Percentiles rank a stretch among this genome's conserved stretches.
These are phyloP conservation scores for Chlorella sorokiniana DNA, from an alignment of 139 green algal genomes.

Conservation along the genomic window DNA sequence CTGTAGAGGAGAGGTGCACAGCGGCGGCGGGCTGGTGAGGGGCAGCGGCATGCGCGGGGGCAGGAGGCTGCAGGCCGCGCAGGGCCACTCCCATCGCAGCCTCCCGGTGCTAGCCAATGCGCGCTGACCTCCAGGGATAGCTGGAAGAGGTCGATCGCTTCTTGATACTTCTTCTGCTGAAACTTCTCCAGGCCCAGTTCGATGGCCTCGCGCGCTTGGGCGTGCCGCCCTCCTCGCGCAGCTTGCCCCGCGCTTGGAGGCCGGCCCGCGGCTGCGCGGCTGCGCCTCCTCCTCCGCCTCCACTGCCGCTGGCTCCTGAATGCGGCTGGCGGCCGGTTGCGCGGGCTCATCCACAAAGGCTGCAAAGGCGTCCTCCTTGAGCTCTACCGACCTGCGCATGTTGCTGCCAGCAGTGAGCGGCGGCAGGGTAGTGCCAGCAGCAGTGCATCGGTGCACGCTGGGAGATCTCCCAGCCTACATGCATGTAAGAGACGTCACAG, in stretches of 20 bases:
- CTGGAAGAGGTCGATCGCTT: constrained; percentile 69
- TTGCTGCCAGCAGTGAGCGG: not conserved
- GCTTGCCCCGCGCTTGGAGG: not conserved
- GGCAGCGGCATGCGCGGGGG: not conserved
- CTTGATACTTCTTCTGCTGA: constrained; percentile 12
- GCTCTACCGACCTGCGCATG: constrained; percentile 12
- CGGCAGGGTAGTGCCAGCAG: too few relatives aligned
- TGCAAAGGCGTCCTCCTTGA: constrained; percentile 19
- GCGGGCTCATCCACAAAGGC: constrained; percentile 11
- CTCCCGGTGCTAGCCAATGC: constrained; percentile 65
- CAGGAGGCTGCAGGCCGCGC: too few relatives aligned
- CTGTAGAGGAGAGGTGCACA: not conserved
- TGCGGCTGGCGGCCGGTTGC: not conserved
- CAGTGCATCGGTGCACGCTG: not conserved
- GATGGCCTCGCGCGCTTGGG: constrained; percentile 69
- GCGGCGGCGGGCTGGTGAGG: not conserved
- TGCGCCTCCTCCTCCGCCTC: not conserved
- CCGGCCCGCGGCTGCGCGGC: not conserved
- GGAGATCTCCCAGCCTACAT: not conserved
- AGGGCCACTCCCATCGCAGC: too few relatives aligned
- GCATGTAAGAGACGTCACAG: not conserved
- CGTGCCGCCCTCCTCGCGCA: constrained; percentile 15
- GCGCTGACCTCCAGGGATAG: constrained; percentile 55
- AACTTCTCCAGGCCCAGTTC: constrained; percentile 62
- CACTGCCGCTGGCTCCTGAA: not conserved